A percentile compares a stretch with the other conserved stretches of the same genome.
Conservation (phyloP, 2,329 filamentous ascomycete species). For the Sporothrix luriei region DNA sequence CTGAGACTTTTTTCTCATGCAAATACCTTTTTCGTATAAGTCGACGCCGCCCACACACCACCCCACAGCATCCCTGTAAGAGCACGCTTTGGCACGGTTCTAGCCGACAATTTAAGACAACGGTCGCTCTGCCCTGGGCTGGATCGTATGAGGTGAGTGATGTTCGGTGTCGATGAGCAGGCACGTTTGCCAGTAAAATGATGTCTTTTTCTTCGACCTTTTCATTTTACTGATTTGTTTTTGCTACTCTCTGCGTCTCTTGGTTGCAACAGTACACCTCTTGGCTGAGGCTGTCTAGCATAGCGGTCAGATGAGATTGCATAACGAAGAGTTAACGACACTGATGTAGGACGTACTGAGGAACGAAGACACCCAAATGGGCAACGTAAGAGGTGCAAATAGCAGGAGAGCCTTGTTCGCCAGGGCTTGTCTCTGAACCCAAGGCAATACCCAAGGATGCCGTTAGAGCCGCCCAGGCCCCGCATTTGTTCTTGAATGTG, state of each 20-base stretch:
- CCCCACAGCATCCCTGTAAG: not conserved
- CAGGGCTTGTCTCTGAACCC: not conserved
- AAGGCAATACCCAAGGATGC: not conserved
- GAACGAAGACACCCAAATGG: conserved; percentile 2
- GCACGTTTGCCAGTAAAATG: not conserved
- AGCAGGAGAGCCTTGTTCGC: not conserved
- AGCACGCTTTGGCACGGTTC: not conserved
- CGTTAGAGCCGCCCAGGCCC: too few species aligned
- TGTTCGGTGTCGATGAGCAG: conserved; percentile 1
- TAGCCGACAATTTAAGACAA: not conserved
- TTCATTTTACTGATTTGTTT: not conserved
- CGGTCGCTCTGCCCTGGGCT: not conserved
- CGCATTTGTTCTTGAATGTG: not conserved
- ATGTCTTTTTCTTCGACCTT: not conserved
- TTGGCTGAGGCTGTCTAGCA: not conserved
- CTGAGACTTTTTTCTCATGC: not conserved
- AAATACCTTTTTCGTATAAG: conserved; percentile 23
- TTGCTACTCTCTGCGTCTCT: not conserved
- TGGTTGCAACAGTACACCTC: not conserved
- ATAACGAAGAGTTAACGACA: not conserved
- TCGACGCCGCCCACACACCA: not conserved
- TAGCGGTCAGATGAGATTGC: not conserved
- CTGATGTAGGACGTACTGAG: not conserved
- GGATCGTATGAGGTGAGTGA: not conserved
- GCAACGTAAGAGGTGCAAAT: not conserved